Evolutionary conservation across 371 early-diverging fungal genomes (phyloP), one percentile per base, ranked within the genome.

Genomic region (Mortierella sp.): DNA sequence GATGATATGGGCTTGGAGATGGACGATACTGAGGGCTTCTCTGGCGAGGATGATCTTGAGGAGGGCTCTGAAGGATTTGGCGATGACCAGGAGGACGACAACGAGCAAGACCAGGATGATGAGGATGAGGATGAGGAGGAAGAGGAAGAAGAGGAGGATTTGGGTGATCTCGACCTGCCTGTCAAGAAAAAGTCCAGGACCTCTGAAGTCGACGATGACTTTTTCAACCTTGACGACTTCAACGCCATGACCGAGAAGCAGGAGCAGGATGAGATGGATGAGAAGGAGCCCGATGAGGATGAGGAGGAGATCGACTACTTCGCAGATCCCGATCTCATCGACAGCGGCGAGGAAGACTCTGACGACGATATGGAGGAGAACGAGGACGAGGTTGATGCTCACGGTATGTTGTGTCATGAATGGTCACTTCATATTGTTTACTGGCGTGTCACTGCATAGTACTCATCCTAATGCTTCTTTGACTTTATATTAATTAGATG

Each of bases 131-230:
- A 80, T 0, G 79, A 79, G 5, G 82, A 80, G 34, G 78, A 81
- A 5, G 75, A 78, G 16, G 78, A 80, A 5, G 87, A 86, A 8
- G 80, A 82, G 43, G 85, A 88, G 31, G 82, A 85, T 3, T 46
- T 81, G 37, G 88, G 88, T 31, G 89, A 89, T 44, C 73, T 87
- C 34, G 86, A 82, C n/a, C 46, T 82, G 70, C 86, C 86, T n/a
- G 79, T 79, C 81, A 84, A 72, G 74, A 83, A 78, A 55, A 87
- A 76, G 82, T 71, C 69, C 26, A 82, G 51, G 77, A 80, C 69
- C 28, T 91, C 92, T 13, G 93, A 92, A 78, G 90, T 94, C 0
- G 93, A 94, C 71, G 94, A 94, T 77, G 92, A 92, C 21, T 94
- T 94, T 69, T 94, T 94, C 78, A 90, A 91, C 70, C 75, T 94